Conservation (phyloP, 2,329 filamentous ascomycete species). For the Pseudogymnoascus sp. region DNA sequence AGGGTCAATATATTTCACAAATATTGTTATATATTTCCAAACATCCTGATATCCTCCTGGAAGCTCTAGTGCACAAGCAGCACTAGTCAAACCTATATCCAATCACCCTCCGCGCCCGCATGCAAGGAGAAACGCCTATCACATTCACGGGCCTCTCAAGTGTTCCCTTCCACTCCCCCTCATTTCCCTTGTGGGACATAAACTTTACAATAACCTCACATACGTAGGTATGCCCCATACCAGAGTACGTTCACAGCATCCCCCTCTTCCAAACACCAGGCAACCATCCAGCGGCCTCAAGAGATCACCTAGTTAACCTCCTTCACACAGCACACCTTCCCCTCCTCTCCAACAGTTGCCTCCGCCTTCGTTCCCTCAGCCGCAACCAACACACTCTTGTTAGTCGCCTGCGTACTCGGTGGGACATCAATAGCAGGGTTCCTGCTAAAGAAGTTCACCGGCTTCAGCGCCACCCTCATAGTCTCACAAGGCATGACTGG, state of each 20-base stretch:
- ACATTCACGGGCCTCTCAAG: neutral
- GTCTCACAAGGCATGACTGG: conserved; percentile 61
- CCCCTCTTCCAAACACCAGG: neutral
- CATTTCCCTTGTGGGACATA: neutral
- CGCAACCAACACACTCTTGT: conserved; percentile 29
- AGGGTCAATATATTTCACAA: neutral
- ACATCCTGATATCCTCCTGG: neutral
- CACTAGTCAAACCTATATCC: neutral
- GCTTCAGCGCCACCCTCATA: conserved; percentile 41
- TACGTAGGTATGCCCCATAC: neutral
- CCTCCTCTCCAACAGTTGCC: conserved; percentile 18
- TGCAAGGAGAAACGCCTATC: neutral
- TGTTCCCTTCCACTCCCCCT: neutral
- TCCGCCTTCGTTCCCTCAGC: conserved; percentile 17
- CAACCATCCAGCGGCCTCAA: too few relatives aligned
- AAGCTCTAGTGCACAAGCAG: neutral
- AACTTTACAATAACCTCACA: neutral
- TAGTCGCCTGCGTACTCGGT: conserved; percentile 37
- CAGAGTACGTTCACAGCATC: neutral
- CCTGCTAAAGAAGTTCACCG: conserved; percentile 44
- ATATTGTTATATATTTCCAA: neutral
- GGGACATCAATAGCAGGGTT: conserved; percentile 46
- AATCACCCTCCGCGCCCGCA: neutral
- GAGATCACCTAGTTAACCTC: conserved; percentile 19
- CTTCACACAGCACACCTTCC: conserved; percentile 22